Evolutionary conservation across 2,329 filamentous ascomycete species (phyloP), one percentile per base, ranked within the genome.

Genomic region (Trematosphaeria pertusa): DNA sequence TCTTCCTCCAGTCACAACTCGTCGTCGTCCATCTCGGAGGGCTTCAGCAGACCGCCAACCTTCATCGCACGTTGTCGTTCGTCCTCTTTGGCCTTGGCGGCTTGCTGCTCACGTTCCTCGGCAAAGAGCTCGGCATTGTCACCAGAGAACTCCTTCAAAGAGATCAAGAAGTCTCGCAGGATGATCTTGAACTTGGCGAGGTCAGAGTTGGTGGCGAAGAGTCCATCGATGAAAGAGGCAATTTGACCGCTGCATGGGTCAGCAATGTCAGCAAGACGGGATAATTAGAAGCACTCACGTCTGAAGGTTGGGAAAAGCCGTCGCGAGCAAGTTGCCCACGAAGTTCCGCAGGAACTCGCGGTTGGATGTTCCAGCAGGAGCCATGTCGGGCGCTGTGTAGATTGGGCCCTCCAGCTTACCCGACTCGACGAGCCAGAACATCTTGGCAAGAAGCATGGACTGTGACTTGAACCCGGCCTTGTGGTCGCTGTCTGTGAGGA

Each of bases 391-490:
- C 10, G 66, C 64, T 14, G 84, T 83, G 74, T 97, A 99, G 58
- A 99, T 90, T 0, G 93, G 93, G 4, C 92, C 91, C 65, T 91
- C 87, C 47, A 99, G 91, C 81, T 96, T 97, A 43, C 91, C 87
- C 20, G 84, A 80, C 59, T 92, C 85, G n/a, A 97, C 86, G 46
- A 97, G 91, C 80, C 92, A 95, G 77, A 99, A 96, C 83, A 99
- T 92, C 66, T 92, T 89, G 63, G 94, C 91, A 51, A 99, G 78
- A 37, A 99, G 80, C 83, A 94, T 88, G 3, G 92, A 92, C 76
- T 99, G 94, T 7, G 92, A 94, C 81, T 99, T 99, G 81, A 99
- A 99, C 1, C 94, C 94, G 51, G 94, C 94, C 79, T 99, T 99
- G 81, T 99, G 94, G 64, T 99, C 94, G 50, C 88, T 93, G 68